phyloP scores from a whole-genome alignment of 2,329 filamentous ascomycete genomes.

The Phoma sp. region DNA sequence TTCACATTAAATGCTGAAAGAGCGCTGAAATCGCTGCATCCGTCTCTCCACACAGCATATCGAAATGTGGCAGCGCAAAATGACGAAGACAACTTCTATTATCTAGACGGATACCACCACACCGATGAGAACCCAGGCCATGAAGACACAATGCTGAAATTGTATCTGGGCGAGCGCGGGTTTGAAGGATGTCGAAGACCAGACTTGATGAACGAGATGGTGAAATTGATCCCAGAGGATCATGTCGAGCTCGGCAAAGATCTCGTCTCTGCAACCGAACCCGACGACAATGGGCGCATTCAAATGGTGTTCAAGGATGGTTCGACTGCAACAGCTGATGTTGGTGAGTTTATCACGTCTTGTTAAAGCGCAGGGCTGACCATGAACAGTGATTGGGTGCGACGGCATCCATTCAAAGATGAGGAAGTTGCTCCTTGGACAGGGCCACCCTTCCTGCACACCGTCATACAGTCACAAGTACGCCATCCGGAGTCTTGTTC shows the following conservation, averaged over 20 bases:
- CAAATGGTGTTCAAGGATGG: conserved; percentile 40
- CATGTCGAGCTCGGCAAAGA: conserved; percentile 16
- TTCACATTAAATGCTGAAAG: conserved; percentile 57
- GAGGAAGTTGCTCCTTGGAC: conserved; percentile 12
- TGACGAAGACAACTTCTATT: conserved; percentile 13
- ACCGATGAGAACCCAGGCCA: conserved; percentile 4
- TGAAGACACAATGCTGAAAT: conserved; percentile 18
- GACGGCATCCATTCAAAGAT: conserved; percentile 52
- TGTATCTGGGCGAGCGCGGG: conserved; percentile 21
- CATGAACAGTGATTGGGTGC: conserved; percentile 49
- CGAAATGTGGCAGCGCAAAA: conserved; percentile 44
- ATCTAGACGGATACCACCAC: conserved; percentile 13
- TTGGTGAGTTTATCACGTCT: neutral
- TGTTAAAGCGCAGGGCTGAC: neutral
- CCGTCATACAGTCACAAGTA: conserved; percentile 26
- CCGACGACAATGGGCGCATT: conserved; percentile 18
- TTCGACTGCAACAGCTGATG: conserved; percentile 32
- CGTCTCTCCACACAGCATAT: conserved; percentile 41
- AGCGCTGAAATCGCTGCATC: conserved; percentile 58
- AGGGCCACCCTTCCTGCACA: conserved; percentile 4
- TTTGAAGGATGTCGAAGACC: conserved; percentile 22
- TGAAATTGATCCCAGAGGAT: conserved; percentile 10
- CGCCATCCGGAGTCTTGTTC: conserved; percentile 26
- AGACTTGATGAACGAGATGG: conserved; percentile 19
- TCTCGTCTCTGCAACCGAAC: conserved; percentile 3